These are phyloP conservation scores for Coemansia sp. DNA, from an alignment of 192 early-diverging fungal species.

Conservation along the genomic window DNA sequence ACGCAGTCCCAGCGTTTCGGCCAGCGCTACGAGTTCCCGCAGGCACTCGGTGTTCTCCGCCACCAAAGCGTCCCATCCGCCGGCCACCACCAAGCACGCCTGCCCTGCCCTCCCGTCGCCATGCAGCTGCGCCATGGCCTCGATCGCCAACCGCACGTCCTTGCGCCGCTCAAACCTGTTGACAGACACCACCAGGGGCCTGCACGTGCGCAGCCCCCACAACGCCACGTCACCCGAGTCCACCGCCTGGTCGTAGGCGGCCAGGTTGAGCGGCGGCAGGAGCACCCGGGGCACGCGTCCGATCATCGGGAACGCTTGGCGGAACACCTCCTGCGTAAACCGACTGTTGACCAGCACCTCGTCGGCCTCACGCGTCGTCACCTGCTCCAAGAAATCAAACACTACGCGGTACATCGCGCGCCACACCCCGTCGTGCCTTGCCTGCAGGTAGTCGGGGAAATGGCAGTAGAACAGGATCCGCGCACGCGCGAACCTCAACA, in stretches of 20 bases:
- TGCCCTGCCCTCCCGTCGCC: constrained; percentile 1
- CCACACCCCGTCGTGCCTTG: constrained; percentile 58
- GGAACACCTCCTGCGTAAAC: constrained; percentile 77
- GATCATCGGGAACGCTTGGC: constrained; percentile 67
- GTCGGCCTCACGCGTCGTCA: constrained; percentile 85
- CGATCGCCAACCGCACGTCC: constrained; percentile 76
- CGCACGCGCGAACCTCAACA: constrained; percentile 64
- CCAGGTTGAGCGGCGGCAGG: constrained; percentile 80
- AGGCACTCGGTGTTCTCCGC: constrained; percentile 86
- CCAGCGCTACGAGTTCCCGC: constrained; percentile 63
- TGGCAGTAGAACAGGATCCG: constrained; percentile 95
- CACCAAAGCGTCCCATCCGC: constrained; percentile 84
- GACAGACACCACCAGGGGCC: constrained; percentile 64
- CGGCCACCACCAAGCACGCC: constrained; percentile 71
- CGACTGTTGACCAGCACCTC: constrained; percentile 89
- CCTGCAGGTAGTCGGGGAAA: constrained; percentile 86
- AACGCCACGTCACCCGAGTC: constrained; percentile 58
- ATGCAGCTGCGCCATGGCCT: constrained; percentile 57
- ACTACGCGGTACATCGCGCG: constrained; percentile 76
- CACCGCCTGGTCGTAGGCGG: constrained; percentile 64
- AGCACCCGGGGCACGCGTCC: constrained; percentile 65
- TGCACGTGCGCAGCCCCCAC: constrained; percentile 20
- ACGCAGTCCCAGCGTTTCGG: constrained; percentile 39
- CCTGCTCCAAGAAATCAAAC: constrained; percentile 82
- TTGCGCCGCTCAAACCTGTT: constrained; percentile 98